Conservation (phyloP, 257 asterid genomes). For the Nicotiana otophora region DNA sequence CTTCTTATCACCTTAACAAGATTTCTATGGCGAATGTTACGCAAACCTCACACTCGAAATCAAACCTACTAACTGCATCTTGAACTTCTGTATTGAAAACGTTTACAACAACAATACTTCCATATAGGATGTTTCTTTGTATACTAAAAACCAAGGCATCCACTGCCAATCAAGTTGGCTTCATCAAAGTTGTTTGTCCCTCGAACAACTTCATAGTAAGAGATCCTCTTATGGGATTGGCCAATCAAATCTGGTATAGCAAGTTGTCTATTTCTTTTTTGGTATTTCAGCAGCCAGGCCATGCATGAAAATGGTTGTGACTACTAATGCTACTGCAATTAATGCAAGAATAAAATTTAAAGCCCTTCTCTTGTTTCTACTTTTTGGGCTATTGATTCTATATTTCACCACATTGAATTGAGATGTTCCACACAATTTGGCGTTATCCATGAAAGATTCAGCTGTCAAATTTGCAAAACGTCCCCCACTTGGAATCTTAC, state of each 20-base stretch:
- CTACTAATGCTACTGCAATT: background rate
- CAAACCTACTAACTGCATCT: slow-evolving; percentile 3
- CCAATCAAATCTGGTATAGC: background rate
- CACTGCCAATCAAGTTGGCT: slow-evolving; percentile 12
- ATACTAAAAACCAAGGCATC: background rate
- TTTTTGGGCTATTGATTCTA: background rate
- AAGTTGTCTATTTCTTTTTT: background rate
- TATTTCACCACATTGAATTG: background rate
- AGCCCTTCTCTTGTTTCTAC: background rate
- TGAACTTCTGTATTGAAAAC: slow-evolving; percentile 8
- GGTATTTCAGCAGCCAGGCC: background rate
- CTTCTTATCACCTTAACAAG: no score
- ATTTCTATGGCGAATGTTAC: no score
- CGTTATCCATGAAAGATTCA: slow-evolving; percentile 6
- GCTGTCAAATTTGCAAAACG: background rate
- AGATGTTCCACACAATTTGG: background rate
- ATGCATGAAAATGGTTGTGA: background rate
- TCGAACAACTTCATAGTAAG: slow-evolving; percentile 8
- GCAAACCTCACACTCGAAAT: slow-evolving; percentile 5
- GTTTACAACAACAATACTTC: background rate
- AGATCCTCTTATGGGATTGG: background rate
- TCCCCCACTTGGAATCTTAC: slow-evolving; percentile 13
- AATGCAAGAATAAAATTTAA: background rate
- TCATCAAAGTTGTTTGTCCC: slow-evolving; percentile 14
- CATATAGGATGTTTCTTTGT: no score